Conservation (phyloP, 2,329 filamentous ascomycete species). For the Thelonectria discophora region DNA sequence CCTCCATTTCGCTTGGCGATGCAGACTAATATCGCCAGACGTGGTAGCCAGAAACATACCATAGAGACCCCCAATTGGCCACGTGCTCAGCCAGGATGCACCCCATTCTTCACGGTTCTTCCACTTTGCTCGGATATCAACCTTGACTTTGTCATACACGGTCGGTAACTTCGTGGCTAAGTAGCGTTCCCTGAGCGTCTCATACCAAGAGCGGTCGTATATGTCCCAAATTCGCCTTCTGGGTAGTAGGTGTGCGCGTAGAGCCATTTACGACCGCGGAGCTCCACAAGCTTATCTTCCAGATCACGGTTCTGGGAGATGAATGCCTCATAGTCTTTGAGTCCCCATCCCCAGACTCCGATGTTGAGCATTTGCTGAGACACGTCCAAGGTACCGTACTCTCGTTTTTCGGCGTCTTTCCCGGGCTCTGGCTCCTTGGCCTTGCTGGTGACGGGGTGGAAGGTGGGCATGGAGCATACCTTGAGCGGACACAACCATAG, state of each 20-base stretch:
- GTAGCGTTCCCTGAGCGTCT: constrained; percentile 67
- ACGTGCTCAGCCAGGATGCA: constrained; percentile 11
- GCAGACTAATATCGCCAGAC: constrained; percentile 31
- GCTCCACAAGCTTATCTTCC: constrained; percentile 68
- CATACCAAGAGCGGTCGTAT: constrained; percentile 67
- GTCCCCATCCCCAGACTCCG: constrained; percentile 78
- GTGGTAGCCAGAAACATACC: constrained; percentile 33
- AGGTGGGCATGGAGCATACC: constrained; percentile 31
- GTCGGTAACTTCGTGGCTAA: constrained; percentile 64
- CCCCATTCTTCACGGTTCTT: not conserved
- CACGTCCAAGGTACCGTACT: rapidly evolving
- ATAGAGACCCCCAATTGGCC: constrained; percentile 35
- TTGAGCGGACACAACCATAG: constrained; percentile 43
- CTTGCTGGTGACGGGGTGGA: constrained; percentile 26
- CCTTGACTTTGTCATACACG: constrained; percentile 73
- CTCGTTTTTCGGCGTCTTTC: not conserved
- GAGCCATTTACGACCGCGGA: constrained; percentile 82
- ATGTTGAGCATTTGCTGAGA: constrained; percentile 61
- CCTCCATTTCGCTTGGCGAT: constrained; percentile 29
- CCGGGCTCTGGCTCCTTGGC: rapidly evolving
- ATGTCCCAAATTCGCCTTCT: constrained; percentile 69
- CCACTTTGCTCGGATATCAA: constrained; percentile 46
- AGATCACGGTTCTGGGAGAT: constrained; percentile 71
- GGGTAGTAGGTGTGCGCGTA: constrained; percentile 83
- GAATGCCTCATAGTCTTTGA: constrained; percentile 60